Base-by-base conservation (phyloP, 169 alveolate species). In the Plasmodium malariae region DNA sequence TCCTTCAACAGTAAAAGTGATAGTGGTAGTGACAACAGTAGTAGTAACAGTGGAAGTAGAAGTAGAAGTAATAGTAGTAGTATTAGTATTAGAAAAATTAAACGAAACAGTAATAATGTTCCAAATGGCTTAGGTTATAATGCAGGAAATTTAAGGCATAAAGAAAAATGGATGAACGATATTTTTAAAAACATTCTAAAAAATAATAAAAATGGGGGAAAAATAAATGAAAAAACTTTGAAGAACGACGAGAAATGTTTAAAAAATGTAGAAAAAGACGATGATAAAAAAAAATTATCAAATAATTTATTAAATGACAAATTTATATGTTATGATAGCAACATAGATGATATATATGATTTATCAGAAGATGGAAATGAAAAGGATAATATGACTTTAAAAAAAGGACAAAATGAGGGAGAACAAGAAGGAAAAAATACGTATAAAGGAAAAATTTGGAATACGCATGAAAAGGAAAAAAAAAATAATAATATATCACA, bases 291-390 rank as follows among this genome's bases (percentile, higher is more conserved):
- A 45, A 57, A 21, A 1, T 32, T 11, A 2, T 28, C 37, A 28
- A 59, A 24, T 12, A 48, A 7, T 55, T 24, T 24, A 5, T 24
- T 37, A 21, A 62, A 78, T 17, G 49, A 54, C 24, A 62, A 62
- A 54, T 78, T 78, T 12, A 67, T 55, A 36, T 62, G 49, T 14
- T 78, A 69, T 63, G 89, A 78, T 14, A 78, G 76, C 24, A 78
- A 78, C 51, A 78, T 62, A 37, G 78, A 78, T 45, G 89, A 76
- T 34, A 76, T 76, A 67, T 76, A 76, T 36, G 89, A 62, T 9
- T 19, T 48, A 9, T 78, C 89, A 1, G 78, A 78, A 2, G 89
- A 78, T 7, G 89, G 67, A 78, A 78, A 63, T 24, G 89, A 78
- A 5, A 62, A 36, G 21, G 62, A 55, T 6, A 24, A 60, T 55